These are phyloP conservation scores for Arachnopeziza araneosa DNA, from an alignment of 2,329 filamentous ascomycete species.

Conservation along the genomic window DNA sequence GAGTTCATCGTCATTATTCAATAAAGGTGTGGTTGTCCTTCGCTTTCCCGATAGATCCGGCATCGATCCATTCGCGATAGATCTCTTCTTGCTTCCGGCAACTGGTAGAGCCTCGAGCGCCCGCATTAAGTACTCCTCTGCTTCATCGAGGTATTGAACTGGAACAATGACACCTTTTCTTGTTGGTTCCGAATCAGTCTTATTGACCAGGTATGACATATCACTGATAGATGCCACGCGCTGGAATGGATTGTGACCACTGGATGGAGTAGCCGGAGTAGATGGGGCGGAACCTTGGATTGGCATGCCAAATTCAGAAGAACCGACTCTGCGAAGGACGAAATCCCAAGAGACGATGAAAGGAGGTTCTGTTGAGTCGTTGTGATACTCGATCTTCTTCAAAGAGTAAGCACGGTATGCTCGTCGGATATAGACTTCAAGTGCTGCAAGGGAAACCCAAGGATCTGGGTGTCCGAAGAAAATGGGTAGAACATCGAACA, in stretches of 20 bases:
- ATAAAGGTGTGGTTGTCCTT: conserved; percentile 47
- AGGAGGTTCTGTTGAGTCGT: conserved; percentile 62
- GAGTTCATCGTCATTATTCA: conserved; percentile 67
- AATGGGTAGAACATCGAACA: conserved; percentile 89
- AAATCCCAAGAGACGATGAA: conserved; percentile 95
- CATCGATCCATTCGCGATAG: conserved; percentile 52
- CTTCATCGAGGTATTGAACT: conserved; percentile 89
- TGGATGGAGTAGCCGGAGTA: conserved; percentile 67
- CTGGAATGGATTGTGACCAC: conserved; percentile 61
- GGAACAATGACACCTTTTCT: conserved; percentile 94
- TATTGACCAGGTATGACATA: conserved; percentile 79
- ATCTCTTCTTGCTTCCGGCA: conserved; percentile 49
- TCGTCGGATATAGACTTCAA: conserved; percentile 94
- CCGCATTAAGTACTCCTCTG: conserved; percentile 77
- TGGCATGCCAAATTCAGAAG: conserved; percentile 82
- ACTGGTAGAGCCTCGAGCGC: conserved; percentile 77
- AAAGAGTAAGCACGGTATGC: conserved; percentile 95
- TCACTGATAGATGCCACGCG: conserved; percentile 94
- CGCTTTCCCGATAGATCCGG: conserved; percentile 72
- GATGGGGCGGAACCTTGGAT: conserved; percentile 76
- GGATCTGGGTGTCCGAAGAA: conserved; percentile 95
- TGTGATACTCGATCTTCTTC: conserved; percentile 83
- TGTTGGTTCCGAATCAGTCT: conserved; percentile 68
- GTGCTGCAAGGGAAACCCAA: conserved; percentile 87
- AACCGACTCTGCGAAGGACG: conserved; percentile 84